A percentile compares a stretch with the other conserved stretches of the same genome.
phyloP scores from a whole-genome alignment of 331 rosid genomes.

The Stylosanthes scabra region DNA sequence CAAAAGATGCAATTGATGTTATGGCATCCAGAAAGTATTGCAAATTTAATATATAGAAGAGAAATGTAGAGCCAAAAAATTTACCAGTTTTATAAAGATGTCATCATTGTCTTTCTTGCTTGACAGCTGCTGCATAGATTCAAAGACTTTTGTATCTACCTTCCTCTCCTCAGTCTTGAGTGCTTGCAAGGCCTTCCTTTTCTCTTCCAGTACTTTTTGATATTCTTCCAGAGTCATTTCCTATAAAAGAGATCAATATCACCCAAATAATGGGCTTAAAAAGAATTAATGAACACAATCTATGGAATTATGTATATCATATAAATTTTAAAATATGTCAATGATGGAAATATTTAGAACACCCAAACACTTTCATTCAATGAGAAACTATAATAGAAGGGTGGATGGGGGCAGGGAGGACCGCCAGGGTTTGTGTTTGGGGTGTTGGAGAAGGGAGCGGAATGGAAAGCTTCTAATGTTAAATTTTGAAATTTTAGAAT shows the following conservation, averaged over 20 bases:
- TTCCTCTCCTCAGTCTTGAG: conserved; percentile 71
- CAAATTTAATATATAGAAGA: background rate
- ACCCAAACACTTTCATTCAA: background rate
- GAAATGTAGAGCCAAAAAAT: background rate
- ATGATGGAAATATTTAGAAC: background rate
- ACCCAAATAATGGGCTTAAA: background rate
- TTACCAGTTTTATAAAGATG: conserved; percentile 72
- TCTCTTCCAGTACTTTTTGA: conserved; percentile 71
- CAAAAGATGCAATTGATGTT: conserved; percentile 12
- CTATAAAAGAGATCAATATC: conserved; percentile 41
- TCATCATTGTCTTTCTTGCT: conserved; percentile 71
- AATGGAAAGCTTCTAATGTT: too few relatives aligned
- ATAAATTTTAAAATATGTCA: too few relatives aligned
- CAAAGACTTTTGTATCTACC: conserved; percentile 72
- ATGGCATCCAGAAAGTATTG: background rate
- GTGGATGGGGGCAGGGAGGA: too few relatives aligned
- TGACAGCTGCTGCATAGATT: conserved; percentile 73
- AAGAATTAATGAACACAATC: background rate
- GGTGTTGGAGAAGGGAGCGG: too few relatives aligned
- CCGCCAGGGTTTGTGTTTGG: too few relatives aligned
- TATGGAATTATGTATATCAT: too few relatives aligned
- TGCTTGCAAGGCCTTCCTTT: conserved; percentile 64
- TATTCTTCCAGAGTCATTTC: conserved; percentile 87
- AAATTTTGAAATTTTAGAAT: too few relatives aligned
- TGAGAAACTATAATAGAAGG: too few relatives aligned